Conservation (phyloP, 495 filamentous ascomycete genomes). For the Aspergillus steynii region DNA sequence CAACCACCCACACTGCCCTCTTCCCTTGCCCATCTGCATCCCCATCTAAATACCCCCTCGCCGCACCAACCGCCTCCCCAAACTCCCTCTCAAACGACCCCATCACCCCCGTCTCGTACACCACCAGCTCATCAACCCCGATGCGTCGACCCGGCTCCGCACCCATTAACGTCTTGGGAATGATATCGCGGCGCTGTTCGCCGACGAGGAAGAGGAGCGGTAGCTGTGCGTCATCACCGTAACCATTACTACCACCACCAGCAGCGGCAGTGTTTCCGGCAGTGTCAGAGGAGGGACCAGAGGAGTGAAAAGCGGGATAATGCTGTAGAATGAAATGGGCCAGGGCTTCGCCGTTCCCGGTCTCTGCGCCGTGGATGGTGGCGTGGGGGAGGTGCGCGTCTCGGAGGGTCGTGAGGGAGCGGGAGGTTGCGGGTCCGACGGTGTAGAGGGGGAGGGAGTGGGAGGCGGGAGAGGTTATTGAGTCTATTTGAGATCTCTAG, state of each 20-base stretch:
- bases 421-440: conserved; percentile 88
- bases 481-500: conserved; percentile 4
- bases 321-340: conserved; percentile 74
- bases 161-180: conserved; percentile 73
- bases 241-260: no score
- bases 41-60: conserved; percentile 22
- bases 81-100: conserved; percentile 71
- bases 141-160: conserved; percentile 50
- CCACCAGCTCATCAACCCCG: conserved; percentile 69
- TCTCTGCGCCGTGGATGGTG: conserved; percentile 69
- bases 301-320: conserved; percentile 47
- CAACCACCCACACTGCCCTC: conserved; percentile 72
- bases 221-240: conserved; percentile 1
- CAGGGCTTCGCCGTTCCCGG: conserved; percentile 79
- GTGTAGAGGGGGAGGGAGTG: conserved; percentile 71
- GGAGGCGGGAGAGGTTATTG: conserved; percentile 38
- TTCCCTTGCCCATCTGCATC: conserved; percentile 1
- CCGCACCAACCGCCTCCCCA: conserved; percentile 30
- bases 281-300: conserved; percentile 34
- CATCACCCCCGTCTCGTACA: conserved; percentile 86
- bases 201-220: conserved; percentile 84
- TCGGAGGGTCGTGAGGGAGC: conserved; percentile 63
- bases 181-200: conserved; percentile 82
- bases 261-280: background rate
- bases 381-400: conserved; percentile 42